These are phyloP conservation scores for Solanum chmielewskii DNA, from an alignment of 257 asterid genomes.

Conservation along the genomic window DNA sequence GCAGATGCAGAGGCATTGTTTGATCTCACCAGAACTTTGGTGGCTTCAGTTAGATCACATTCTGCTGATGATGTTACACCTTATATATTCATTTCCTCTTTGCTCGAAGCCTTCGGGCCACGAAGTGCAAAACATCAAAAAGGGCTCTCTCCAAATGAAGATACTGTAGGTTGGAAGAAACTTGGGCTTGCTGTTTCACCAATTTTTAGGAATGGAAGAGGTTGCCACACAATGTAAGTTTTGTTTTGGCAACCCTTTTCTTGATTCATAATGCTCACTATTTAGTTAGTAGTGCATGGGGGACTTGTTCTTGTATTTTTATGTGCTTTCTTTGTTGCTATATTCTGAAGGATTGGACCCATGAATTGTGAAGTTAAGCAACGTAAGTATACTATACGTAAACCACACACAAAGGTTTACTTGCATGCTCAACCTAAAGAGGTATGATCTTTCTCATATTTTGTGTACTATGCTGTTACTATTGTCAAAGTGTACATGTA, in stretches of 20 bases:
- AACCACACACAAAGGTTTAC: neutral
- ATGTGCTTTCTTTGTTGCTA: neutral
- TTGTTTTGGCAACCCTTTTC: neutral
- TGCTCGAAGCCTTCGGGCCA: slow-evolving; percentile 19
- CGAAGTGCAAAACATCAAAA: neutral
- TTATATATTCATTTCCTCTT: slow-evolving; percentile 24
- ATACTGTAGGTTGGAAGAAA: slow-evolving; percentile 13
- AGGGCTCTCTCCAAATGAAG: neutral
- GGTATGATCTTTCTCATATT: neutral
- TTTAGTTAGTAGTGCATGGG: neutral
- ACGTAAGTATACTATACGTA: neutral
- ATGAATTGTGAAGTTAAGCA: slow-evolving; percentile 23
- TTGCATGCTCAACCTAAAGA: neutral
- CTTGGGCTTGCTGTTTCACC: slow-evolving; percentile 21
- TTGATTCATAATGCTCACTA: neutral
- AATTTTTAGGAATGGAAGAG: slow-evolving; percentile 19
- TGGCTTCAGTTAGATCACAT: slow-evolving; percentile 23
- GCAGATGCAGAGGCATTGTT: slow-evolving; percentile 54
- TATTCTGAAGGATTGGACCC: slow-evolving; percentile 33
- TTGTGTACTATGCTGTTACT: neutral
- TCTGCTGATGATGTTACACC: slow-evolving; percentile 21
- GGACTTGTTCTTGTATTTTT: neutral
- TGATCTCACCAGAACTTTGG: slow-evolving; percentile 26
- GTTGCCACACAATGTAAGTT: slow-evolving; percentile 36
- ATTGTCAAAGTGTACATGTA: neutral